Evolutionary conservation across 345 rosid species (phyloP), one percentile per base, ranked within the genome.

Genomic region (Fremontodendron californicum): DNA sequence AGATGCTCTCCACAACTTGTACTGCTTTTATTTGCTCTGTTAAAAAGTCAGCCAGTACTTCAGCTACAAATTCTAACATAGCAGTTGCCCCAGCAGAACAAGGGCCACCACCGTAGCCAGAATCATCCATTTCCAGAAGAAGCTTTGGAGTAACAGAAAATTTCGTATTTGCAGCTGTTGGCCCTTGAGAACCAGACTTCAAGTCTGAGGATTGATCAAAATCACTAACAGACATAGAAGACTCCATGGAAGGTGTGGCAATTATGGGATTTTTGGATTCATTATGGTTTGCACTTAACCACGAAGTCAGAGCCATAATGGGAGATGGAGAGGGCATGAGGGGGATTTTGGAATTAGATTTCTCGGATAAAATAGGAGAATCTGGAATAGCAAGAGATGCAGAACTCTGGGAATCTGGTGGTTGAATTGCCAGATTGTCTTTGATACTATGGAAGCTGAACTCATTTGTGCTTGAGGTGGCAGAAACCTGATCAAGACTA

Each of bases 41-140:
- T 86, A 88, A 43, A 69, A 91, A 81, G 86, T 91, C 98, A 82
- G 99, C 92, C 75, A 96, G 94, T 84, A 91, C 97, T 89, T 96
- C 99, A 29, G 97, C 98, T 86, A 94, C 81, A 82, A 96, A 96
- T 88, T 96, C 99, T 81, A 96, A 84, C 78, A 91, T 83, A 52
- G 98, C 98, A 84, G 97, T 92, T 48, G 98, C 98, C 79, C 94
- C 99, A 52, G 98, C 98, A 84, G 97, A 94, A 85, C 99, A 96
- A 70, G 98, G 98, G 78, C 99, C 99, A 12, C 99, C 98, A 54
- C 98, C 99, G 77, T 91, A 96, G 72, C 99, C 97, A 80, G 90
- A 86, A 84, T 96, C 98, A 88, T 96, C 98, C 62, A 86, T 82
- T 85, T 94, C 97, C 35, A 92, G 88, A 42, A 96, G 97, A 77